Evolutionary conservation across 306 rosid genomes (phyloP), one percentile per base, ranked within the genome.

Genomic region (Aeschynomene evenia): DNA sequence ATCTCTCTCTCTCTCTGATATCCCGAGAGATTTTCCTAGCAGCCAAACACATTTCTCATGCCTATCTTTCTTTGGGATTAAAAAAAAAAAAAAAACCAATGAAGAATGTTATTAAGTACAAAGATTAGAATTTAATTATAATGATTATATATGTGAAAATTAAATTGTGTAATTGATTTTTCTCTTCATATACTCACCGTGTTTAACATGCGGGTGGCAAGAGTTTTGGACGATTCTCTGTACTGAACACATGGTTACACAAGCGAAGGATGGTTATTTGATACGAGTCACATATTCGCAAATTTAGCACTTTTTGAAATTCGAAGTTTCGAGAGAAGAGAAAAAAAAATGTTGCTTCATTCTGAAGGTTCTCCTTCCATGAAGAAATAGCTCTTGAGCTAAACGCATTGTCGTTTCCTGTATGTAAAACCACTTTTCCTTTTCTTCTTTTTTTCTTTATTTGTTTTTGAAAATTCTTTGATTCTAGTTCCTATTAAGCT

Each of bases 381-480:
- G 13, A 16, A 39, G 46, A 28, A 39, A 26, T 11, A 12, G 4
- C 42, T 39, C 40, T 54, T 16, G 11, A 28, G 57, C 48, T 28
- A 13, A 43, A 24, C 10, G 9, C 24, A 4, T 49, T 61, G 21
- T 62, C 19, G 29, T 63, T 64, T 39, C 63, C 52, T 16, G 73
- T 71, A 36, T 18, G 79, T 60, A 8, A 22, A 67, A 48, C 4
- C 73, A 20, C 50, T 72, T 36, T 40, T 33, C 12, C 6, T 65
- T 31, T 29, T 0, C 18, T 14, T 49, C 9, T 20, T 2, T 50
- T 37, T 9, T 9, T 37, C 3, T 37, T 37, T 37, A 1, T 11
- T 9, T 13, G 40, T 37, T 0, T 11, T 9, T 13, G 40, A 34
- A 9, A 11, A 33, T 4, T 36, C 0, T 40, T 22, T 40, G 21